A percentile compares a stretch with the other conserved stretches of the same genome.
phyloP scores from a whole-genome alignment of 306 rosid species.

The Amphicarpaea edgeworthii region DNA sequence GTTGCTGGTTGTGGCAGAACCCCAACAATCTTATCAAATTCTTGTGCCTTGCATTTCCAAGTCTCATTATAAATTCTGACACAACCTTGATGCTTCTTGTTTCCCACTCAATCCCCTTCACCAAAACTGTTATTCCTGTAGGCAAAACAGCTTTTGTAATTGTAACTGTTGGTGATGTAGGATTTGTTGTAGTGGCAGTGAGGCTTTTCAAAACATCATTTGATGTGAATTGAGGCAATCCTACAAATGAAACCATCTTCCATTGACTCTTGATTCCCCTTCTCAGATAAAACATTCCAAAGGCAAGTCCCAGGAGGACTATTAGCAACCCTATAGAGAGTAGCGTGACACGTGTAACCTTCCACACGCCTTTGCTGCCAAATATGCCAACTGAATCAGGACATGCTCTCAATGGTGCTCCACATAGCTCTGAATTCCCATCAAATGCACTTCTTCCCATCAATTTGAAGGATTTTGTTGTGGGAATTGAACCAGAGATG shows the following conservation, averaged over 20 bases:
- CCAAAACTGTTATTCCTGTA: slow-evolving; percentile 83
- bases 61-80: slow-evolving; percentile 59
- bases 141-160: slow-evolving; percentile 83
- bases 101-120: slow-evolving; percentile 82
- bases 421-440: slow-evolving; percentile 90
- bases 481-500: slow-evolving; percentile 88
- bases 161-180: slow-evolving; percentile 58
- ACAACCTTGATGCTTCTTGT: slow-evolving; percentile 54
- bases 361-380: slow-evolving; percentile 63
- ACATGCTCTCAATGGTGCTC: slow-evolving; percentile 78
- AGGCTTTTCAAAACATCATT: slow-evolving; percentile 81
- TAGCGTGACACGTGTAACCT: slow-evolving; percentile 61
- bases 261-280: slow-evolving; percentile 62
- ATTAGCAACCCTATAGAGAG: slow-evolving; percentile 61
- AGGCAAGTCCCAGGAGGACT: slow-evolving; percentile 57
- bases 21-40: slow-evolving; percentile 74
- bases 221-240: slow-evolving; percentile 88
- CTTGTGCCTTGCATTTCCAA: slow-evolving; percentile 82
- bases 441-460: slow-evolving; percentile 75
- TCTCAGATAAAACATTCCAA: slow-evolving; percentile 58
- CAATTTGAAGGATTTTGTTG: slow-evolving; percentile 51
- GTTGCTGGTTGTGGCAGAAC: slow-evolving; percentile 76
- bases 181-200: slow-evolving; percentile 52
- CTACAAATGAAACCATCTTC: slow-evolving; percentile 85
- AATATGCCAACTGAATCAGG: slow-evolving; percentile 63